These are phyloP conservation scores for Hemileccinum hortonii DNA, from an alignment of 1,284 basidiomycete species.

Conservation along the genomic window DNA sequence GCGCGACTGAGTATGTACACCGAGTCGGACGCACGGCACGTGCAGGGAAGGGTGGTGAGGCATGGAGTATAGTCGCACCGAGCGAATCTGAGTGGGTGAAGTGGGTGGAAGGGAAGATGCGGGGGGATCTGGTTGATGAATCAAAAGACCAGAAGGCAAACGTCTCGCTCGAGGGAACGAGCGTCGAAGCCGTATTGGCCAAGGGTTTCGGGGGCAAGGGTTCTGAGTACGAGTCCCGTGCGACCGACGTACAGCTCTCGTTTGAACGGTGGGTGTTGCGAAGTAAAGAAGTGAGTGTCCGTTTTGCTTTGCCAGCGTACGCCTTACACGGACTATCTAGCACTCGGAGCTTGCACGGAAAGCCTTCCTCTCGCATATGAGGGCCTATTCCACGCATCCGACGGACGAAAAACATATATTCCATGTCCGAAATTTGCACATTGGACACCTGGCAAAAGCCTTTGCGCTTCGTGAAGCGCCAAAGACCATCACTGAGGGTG, in stretches of 20 bases:
- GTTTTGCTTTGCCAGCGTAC: not conserved
- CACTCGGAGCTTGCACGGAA: slow-evolving; percentile 76
- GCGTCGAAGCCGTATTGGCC: slow-evolving; percentile 70
- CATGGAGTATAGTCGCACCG: slow-evolving; percentile 90
- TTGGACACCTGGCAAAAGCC: slow-evolving; percentile 95
- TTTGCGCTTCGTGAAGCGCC: slow-evolving; percentile 96
- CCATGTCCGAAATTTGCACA: slow-evolving; percentile 89
- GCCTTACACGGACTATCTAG: slow-evolving; percentile 40
- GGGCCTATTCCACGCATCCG: slow-evolving; percentile 98
- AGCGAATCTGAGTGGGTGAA: slow-evolving; percentile 87
- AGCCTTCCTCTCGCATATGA: slow-evolving; percentile 90
- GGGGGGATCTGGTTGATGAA: slow-evolving; percentile 38
- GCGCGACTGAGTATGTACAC: slow-evolving; percentile 96
- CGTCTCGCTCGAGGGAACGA: slow-evolving; percentile 57
- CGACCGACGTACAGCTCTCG: slow-evolving; percentile 93
- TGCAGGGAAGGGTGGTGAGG: slow-evolving; percentile 90
- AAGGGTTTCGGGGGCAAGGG: slow-evolving; percentile 85
- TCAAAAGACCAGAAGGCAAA: slow-evolving; percentile 38
- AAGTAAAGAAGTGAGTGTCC: slow-evolving; percentile 60
- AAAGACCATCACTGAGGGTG: slow-evolving; percentile 52
- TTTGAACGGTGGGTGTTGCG: slow-evolving; percentile 93
- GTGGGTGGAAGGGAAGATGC: slow-evolving; percentile 84
- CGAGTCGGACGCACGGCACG: slow-evolving; percentile 96
- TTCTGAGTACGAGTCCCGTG: slow-evolving; percentile 82
- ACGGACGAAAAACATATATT: slow-evolving; percentile 94